A percentile compares a stretch with the other conserved stretches of the same genome.
phyloP scores from a whole-genome alignment of 306 rosid genomes.

The Begonia masoniana region DNA sequence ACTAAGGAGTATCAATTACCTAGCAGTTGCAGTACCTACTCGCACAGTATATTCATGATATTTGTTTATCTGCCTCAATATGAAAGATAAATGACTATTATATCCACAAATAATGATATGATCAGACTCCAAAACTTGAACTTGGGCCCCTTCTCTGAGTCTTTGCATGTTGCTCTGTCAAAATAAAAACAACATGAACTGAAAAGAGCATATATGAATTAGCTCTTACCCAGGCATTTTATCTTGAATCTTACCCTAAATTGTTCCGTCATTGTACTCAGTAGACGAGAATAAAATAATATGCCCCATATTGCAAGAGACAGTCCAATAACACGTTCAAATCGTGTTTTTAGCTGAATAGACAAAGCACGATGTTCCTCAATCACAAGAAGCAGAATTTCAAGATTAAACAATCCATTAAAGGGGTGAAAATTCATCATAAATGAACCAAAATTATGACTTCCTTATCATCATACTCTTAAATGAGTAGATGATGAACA shows the following conservation, averaged over 20 bases:
- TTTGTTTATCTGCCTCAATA: slow-evolving; percentile 76
- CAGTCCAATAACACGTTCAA: slow-evolving; percentile 87
- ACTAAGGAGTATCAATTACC: slow-evolving; percentile 37
- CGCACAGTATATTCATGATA: slow-evolving; percentile 79
- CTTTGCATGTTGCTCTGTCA: slow-evolving; percentile 81
- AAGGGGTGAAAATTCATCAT: slow-evolving; percentile 1
- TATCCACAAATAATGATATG: slow-evolving; percentile 93
- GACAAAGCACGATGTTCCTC: neutral
- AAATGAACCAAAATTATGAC: slow-evolving; percentile 3
- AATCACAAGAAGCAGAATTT: neutral
- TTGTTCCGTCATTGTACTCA: slow-evolving; percentile 94
- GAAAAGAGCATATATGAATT: slow-evolving; percentile 5
- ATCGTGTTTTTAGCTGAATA: slow-evolving; percentile 66
- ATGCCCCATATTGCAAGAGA: slow-evolving; percentile 97
- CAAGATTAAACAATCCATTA: slow-evolving; percentile 5
- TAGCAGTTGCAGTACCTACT: slow-evolving; percentile 90
- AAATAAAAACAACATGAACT: slow-evolving; percentile 6
- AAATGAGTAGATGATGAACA: slow-evolving; percentile 78
- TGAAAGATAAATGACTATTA: slow-evolving; percentile 74
- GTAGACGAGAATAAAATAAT: slow-evolving; percentile 76
- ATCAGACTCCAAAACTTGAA: slow-evolving; percentile 88
- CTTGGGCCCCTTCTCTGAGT: slow-evolving; percentile 88
- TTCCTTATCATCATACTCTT: slow-evolving; percentile 37
- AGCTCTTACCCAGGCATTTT: slow-evolving; percentile 6
- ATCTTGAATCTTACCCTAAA: slow-evolving; percentile 61